Base-by-base conservation (phyloP, 805 yeast genomes). In the Candida pini region DNA sequence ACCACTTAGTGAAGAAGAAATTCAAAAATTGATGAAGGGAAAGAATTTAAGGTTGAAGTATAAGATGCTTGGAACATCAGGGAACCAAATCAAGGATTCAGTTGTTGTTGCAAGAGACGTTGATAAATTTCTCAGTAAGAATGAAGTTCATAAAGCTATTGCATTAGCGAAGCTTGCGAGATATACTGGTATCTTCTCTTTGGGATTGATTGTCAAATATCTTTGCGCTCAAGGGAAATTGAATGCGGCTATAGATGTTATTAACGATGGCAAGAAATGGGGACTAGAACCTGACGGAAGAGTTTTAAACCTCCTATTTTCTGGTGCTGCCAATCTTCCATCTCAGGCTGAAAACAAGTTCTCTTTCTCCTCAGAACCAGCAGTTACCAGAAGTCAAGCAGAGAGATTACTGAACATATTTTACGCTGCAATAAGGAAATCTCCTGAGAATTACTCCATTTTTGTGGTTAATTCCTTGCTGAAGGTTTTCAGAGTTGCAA, bases 241-340 rank as follows among this genome's bases (percentile, higher is more conserved):
- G 1, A 66, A 68, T 29, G 64, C 63, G 6, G 81, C 82, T 0
- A 36, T 79, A 18, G 71, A 71, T 26, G 44, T 73, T 14, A 67
- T 68, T 39, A 66, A 68, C 33, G 68, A 71, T 58, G 62, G 85
- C 32, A 78, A 76, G 45, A 81, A 78, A 50, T 72, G 84, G 78
- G 72, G 71, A 1, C 66, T 77, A 9, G 68, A 70, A 2, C 60
- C 68, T 5, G 73, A 78, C 44, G 70, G 73, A 18, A 62, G 66
- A 21, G 60, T 74, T 2, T 49, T 66, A 31, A 71, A 73, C 6
- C 64, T 72, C 5, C 34, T 74, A 7, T 68, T 74, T 33, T 55
- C 63, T 25, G 76, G 73, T 0, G 59, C 69, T 37, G 61, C 74
- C 1, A 56, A 59, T 7, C 50, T 52, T n/a, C 36, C 48, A 22